Conservation (phyloP, 768 basidiomycete genomes). For the Gautieria morchelliformis region DNA sequence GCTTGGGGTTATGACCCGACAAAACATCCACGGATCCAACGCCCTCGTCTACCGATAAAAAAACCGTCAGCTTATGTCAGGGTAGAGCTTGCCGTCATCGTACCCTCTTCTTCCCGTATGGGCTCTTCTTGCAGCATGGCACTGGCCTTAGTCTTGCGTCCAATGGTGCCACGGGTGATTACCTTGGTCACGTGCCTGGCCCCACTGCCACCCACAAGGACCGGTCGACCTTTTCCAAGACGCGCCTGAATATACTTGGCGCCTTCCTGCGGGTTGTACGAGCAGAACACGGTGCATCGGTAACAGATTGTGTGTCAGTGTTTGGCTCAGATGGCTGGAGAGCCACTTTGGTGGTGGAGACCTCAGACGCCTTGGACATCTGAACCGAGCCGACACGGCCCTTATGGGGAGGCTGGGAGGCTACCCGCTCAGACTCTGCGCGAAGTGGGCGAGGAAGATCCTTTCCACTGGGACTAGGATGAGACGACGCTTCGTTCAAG, state of each 20-base stretch:
- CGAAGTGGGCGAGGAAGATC: conserved; percentile 28
- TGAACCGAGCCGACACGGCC: conserved; percentile 17
- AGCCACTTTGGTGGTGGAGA: conserved; percentile 33
- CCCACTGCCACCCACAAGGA: conserved; percentile 54
- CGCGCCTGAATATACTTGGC: conserved; percentile 61
- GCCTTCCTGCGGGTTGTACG: conserved; percentile 45
- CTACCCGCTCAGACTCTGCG: conserved; percentile 20
- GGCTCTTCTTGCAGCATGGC: conserved; percentile 44
- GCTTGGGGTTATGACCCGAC: no score
- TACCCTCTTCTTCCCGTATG: conserved; percentile 36
- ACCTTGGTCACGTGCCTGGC: conserved; percentile 58
- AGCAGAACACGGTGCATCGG: neutral
- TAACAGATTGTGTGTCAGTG: neutral
- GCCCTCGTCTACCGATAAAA: neutral
- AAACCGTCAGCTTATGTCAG: neutral
- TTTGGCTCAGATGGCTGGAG: conserved; percentile 3
- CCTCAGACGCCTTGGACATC: conserved; percentile 27
- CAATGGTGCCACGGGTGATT: conserved; percentile 36
- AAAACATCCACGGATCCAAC: neutral
- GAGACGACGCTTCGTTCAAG: conserved; percentile 6
- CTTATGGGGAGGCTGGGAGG: conserved; percentile 14
- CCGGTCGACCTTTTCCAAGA: conserved; percentile 66
- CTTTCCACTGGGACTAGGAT: conserved; percentile 22
- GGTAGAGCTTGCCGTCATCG: neutral
- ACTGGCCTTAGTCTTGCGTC: conserved; percentile 38